Percentiles rank a stretch among this genome's conserved stretches.
phyloP scores from a whole-genome alignment of 257 asterid species.

The Ligustrum vulgare region DNA sequence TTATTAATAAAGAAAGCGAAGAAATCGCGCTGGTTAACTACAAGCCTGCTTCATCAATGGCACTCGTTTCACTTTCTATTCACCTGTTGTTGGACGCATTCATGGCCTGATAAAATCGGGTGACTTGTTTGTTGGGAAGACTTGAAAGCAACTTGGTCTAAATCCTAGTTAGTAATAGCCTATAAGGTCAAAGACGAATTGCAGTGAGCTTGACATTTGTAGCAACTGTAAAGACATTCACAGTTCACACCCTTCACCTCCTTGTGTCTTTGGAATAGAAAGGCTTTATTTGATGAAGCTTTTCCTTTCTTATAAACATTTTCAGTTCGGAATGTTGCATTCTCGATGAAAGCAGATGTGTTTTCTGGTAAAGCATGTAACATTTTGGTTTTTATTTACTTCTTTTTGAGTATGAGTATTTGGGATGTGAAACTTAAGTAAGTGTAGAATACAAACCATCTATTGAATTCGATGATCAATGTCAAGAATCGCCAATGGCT shows the following conservation, averaged over 20 bases:
- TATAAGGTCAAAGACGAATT: not conserved
- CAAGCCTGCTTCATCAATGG: slow-evolving; percentile 58
- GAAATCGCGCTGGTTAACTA: slow-evolving; percentile 45
- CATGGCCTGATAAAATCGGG: slow-evolving; percentile 80
- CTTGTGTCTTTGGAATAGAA: not conserved
- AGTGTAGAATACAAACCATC: too few relatives aligned
- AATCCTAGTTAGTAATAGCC: slow-evolving; percentile 18
- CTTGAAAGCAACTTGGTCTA: slow-evolving; percentile 64
- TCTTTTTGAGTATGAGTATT: too few relatives aligned
- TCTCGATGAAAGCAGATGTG: too few relatives aligned
- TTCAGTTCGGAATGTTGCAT: too few relatives aligned
- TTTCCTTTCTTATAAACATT: too few relatives aligned
- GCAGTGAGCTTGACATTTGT: not conserved
- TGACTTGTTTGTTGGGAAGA: slow-evolving; percentile 68
- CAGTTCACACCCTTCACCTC: not conserved
- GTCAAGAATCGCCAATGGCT: too few relatives aligned
- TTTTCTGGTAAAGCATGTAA: too few relatives aligned
- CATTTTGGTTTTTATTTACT: too few relatives aligned
- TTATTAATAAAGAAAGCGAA: slow-evolving; percentile 39
- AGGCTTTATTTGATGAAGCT: too few relatives aligned
- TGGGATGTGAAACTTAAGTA: too few relatives aligned
- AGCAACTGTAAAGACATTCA: not conserved
- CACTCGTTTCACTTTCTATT: slow-evolving; percentile 53
- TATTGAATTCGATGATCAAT: too few relatives aligned
- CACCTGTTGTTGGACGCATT: slow-evolving; percentile 59